A percentile compares a stretch with the other conserved stretches of the same genome.
Conservation (phyloP, 164 flowering plant genomes). For the Chloranthus sessilifolius region DNA sequence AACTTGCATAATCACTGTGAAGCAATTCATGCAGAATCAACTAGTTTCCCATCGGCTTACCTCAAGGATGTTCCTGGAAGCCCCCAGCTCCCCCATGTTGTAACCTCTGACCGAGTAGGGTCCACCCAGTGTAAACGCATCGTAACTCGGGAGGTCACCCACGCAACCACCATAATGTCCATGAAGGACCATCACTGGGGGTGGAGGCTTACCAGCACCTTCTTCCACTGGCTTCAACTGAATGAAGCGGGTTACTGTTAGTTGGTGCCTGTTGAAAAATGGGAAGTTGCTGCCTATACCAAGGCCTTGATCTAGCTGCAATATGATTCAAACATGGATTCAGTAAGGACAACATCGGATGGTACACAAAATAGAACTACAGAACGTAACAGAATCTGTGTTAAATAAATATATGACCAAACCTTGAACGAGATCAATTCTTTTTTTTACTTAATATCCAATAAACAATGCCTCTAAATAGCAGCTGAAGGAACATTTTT, state of each 20-base stretch:
- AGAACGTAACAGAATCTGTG: no score
- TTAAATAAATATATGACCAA: no score
- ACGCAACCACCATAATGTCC: slow-evolving; percentile 99
- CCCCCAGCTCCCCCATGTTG: slow-evolving; percentile 99
- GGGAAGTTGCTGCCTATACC: slow-evolving; percentile 93
- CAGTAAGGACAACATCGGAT: no score
- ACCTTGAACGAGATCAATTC: no score
- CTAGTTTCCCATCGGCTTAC: no score
- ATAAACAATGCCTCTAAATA: no score
- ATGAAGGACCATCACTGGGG: slow-evolving; percentile 96
- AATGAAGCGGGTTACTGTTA: slow-evolving; percentile 70
- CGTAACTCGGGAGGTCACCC: slow-evolving; percentile 98
- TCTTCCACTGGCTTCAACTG: slow-evolving; percentile 89
- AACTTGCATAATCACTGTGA: no score
- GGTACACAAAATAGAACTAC: no score
- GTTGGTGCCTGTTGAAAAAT: slow-evolving; percentile 93
- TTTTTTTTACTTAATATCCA: no score
- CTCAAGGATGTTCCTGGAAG: slow-evolving; percentile 94
- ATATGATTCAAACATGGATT: neutral
- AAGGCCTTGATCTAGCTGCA: slow-evolving; percentile 95
- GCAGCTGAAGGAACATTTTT: no score
- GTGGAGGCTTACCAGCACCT: slow-evolving; percentile 87
- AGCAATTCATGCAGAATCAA: no score
- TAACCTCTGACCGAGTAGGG: slow-evolving; percentile 98
- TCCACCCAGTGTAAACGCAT: slow-evolving; percentile 97